Evolutionary conservation across 169 alveolate species (phyloP).

Genomic region (Eimeria necatrix): DNA sequence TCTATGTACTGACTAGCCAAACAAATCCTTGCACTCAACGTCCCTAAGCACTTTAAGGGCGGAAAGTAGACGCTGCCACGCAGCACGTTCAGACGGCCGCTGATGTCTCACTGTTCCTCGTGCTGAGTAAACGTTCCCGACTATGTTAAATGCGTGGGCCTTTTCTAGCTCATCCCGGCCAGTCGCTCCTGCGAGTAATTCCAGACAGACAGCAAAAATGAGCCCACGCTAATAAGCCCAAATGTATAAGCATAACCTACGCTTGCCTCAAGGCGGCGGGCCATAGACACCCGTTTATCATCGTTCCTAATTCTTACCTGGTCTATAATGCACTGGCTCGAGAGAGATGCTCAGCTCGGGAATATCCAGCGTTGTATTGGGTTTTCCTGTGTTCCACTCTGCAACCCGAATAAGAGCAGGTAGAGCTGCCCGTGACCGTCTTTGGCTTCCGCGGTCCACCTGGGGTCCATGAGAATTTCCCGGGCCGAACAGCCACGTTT

Average conservation of each 20-base stretch:
- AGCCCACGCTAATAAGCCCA: background rate
- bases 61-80: slow-evolving; percentile 40
- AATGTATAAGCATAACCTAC: background rate
- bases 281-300: background rate
- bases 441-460: background rate
- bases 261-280: background rate
- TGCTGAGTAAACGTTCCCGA: background rate
- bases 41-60: slow-evolving; percentile 1
- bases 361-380: background rate
- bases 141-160: slow-evolving; percentile 18
- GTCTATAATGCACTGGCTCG: slow-evolving; percentile 36
- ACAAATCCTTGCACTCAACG: slow-evolving; percentile 14
- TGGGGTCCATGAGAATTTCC: background rate
- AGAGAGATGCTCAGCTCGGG: slow-evolving; percentile 35
- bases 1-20: background rate
- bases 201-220: background rate
- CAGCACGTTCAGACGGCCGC: slow-evolving; percentile 67
- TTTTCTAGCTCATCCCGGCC: slow-evolving; percentile 63
- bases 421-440: slow-evolving; percentile 20
- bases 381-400: slow-evolving; percentile 38
- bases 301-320: background rate
- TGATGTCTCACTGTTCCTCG: slow-evolving; percentile 59
- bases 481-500: slow-evolving; percentile 27
- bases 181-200: slow-evolving; percentile 37
- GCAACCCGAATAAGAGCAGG: slow-evolving; percentile 47